phyloP scores from a whole-genome alignment of 192 early-diverging fungal genomes.

The Phlyctochytrium bullatum region DNA sequence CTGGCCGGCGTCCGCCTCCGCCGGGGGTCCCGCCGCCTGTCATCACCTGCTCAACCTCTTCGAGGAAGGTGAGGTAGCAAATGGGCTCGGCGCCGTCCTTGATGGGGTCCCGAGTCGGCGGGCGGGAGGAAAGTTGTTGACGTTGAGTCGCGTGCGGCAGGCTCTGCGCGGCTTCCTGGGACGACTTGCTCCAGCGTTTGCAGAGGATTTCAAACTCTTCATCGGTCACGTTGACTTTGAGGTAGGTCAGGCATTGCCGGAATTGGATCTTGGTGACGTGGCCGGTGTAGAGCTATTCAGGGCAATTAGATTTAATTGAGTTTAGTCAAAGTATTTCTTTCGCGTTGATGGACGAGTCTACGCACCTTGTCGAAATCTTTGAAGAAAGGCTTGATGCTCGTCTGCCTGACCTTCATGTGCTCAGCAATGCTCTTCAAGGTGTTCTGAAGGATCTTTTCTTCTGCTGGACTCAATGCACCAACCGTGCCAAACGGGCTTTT shows the following conservation, averaged over 20 bases:
- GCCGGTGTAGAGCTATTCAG: conserved; percentile 45
- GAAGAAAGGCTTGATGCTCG: conserved; percentile 55
- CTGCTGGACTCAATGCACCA: conserved; percentile 23
- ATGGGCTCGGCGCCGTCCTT: conserved; percentile 36
- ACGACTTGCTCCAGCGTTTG: conserved; percentile 40
- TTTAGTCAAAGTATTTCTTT: neutral
- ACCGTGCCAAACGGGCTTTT: conserved; percentile 32
- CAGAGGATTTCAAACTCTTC: conserved; percentile 48
- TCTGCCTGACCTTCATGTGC: conserved; percentile 43
- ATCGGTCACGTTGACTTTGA: conserved; percentile 41
- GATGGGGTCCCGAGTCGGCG: conserved; percentile 26
- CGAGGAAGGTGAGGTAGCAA: conserved; percentile 49
- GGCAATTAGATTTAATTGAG: neutral
- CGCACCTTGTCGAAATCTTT: conserved; percentile 53
- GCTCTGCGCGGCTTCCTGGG: conserved; percentile 10
- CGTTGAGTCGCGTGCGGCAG: neutral
- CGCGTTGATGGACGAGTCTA: neutral
- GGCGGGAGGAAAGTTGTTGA: conserved; percentile 8
- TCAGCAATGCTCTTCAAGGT: conserved; percentile 37
- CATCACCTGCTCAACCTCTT: conserved; percentile 30
- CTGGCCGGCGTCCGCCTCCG: neutral
- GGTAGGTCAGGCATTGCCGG: conserved; percentile 48
- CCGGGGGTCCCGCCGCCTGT: conserved; percentile 1
- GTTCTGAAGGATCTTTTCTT: conserved; percentile 25
- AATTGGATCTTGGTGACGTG: conserved; percentile 53